Conservation (phyloP, 2,329 filamentous ascomycete species). For the Pleomassaria siparia region DNA sequence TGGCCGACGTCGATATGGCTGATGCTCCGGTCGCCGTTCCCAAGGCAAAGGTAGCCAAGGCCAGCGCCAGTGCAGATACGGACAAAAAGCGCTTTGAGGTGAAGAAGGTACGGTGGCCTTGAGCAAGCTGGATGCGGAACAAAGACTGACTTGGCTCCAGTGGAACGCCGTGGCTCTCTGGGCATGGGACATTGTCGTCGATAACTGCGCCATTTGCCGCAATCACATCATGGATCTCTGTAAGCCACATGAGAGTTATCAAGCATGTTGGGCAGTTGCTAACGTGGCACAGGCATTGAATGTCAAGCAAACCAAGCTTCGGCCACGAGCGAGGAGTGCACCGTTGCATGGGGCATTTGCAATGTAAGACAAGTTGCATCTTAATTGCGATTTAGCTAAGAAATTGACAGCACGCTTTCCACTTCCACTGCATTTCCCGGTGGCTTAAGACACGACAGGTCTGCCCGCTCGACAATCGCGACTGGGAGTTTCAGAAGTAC, state of each 20-base stretch:
- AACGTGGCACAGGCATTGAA: slow-evolving; percentile 71
- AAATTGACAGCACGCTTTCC: slow-evolving; percentile 81
- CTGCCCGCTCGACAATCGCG: slow-evolving; percentile 93
- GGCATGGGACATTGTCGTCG: slow-evolving; percentile 99
- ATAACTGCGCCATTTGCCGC: slow-evolving; percentile 98
- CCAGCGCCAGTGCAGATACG: slow-evolving; percentile 53
- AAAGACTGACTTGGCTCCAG: slow-evolving; percentile 51
- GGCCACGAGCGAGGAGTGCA: slow-evolving; percentile 96
- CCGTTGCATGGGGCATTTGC: slow-evolving; percentile 98
- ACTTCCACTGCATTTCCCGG: slow-evolving; percentile 98
- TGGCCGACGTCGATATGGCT: slow-evolving; percentile 97
- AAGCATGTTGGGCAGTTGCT: slow-evolving; percentile 10
- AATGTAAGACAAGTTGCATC: slow-evolving; percentile 67
- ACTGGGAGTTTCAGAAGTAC: slow-evolving; percentile 99
- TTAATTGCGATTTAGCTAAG: slow-evolving; percentile 37
- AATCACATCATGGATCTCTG: slow-evolving; percentile 99
- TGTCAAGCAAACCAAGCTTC: slow-evolving; percentile 98
- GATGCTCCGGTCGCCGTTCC: slow-evolving; percentile 68
- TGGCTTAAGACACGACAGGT: slow-evolving; percentile 99
- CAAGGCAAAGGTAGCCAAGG: slow-evolving; percentile 56
- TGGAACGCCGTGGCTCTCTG: slow-evolving; percentile 98
- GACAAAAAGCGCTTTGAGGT: slow-evolving; percentile 98
- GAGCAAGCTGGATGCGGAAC: not conserved
- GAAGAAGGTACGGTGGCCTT: slow-evolving; percentile 74
- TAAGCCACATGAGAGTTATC: slow-evolving; percentile 45